Evolutionary conservation across 2,329 filamentous ascomycete species (phyloP), one percentile per base, ranked within the genome.

Genomic region (Trichoderma sp.): DNA sequence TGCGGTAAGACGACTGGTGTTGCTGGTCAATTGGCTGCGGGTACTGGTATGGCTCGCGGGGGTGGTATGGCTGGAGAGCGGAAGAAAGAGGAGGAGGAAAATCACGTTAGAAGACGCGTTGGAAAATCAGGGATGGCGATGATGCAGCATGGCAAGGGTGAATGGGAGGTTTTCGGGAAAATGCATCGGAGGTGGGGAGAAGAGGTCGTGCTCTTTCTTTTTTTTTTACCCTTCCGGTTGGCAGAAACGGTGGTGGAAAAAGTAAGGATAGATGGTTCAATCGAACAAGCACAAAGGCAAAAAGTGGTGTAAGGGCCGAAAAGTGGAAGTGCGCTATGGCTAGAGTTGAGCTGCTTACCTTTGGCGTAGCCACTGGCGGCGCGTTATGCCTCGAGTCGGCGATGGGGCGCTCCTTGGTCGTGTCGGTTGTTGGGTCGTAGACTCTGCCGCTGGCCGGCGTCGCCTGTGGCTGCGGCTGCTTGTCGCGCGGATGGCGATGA

Each of bases 341-440:
- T 60, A 32, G 64, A 59, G 30, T 24, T 34, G 34, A 63, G 73
- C 71, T 72, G 72, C 83, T 80, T 80, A 85, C 83, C 83, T 85
- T 84, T 76, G 82, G 80, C 72, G 82, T 80, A 71, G 80, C 79
- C 71, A 76, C 76, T 73, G 81, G 80, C 69, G 79, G 78, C 76
- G 79, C 77, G 76, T 79, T 81, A 74, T 81, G 81, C 82, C 83
- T 84, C 74, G 82, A 80, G 74, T 85, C 84, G 69, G 82, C 83
- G 72, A 81, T 76, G 70, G 78, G 79, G 73, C 81, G 83, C 75
- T 84, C 83, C 70, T 79, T 81, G 59, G 80, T 82, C 70, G 81
- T 81, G 77, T 87, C 85, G 54, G 82, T 84, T 54, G 83, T 82
- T 18, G 84, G 84, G 73, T 87, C 85, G 79, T 87, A 87, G 77